Base-by-base conservation (phyloP, 441 rosid genomes). In the Adansonia gregorii region DNA sequence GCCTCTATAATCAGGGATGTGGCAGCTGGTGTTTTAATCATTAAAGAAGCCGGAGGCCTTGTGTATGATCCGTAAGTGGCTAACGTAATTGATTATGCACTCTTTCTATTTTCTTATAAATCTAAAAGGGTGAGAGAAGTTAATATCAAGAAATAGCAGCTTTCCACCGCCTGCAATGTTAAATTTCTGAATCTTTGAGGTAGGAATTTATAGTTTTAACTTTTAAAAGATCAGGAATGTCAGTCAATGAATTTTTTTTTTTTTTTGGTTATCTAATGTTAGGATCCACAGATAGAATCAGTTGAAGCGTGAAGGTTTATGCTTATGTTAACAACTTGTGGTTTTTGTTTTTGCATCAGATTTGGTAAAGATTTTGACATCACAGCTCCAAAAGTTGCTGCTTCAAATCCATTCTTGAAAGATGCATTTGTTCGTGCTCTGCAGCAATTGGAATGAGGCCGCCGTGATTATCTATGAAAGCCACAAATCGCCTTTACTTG, bases 1-100 rank as follows among this genome's bases (percentile, higher is more conserved):
- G 27, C 35, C 72, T 51, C 77, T 78, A 14, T 77, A 39, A 61
- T 55, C 88, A 95, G 98, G 98, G 99, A 94, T 84, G 94, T 96
- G 74, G 93, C 99, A 55, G 99, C 87, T 73, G 99, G 99, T 27
- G 87, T 82, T 76, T 88, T 96, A 73, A 89, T 96, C 8, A 96
- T 92, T 31, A 84, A 81, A 77, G 99, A 93, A 90, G 98, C 99
- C 58, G 98, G 98, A 67, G 99, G 98, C 79, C 86, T 89, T 80
- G 85, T 96, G 56, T 96, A 83, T 83, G 98, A 96, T 81, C 99
- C 98, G 99, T 96, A 89, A 89, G 98, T 79, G 45, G 63, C 69
- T 9, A 14, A 51, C 72, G 14, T 24, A n/a, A 35, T 49, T 20
- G 17, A 68, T 41, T 14, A 22, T 48, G 73, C 39, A 20, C 27